Conservation (phyloP, 345 rosid genomes). For the Orychophragmus violaceus region DNA sequence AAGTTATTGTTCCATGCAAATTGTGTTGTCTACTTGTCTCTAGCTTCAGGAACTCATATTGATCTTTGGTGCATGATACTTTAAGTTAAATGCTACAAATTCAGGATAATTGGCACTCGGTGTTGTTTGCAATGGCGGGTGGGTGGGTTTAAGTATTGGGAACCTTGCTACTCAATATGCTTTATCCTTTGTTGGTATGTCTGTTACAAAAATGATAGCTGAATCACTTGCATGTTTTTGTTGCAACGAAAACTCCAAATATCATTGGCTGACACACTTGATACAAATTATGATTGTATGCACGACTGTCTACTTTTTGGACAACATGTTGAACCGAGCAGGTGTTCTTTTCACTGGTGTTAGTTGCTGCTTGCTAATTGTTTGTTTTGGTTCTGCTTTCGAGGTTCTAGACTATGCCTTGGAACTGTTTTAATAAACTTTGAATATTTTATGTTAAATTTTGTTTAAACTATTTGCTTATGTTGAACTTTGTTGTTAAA, state of each 20-base stretch:
- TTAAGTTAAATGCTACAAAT: too few relatives aligned
- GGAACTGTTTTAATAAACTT: too few relatives aligned
- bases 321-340: constrained; percentile 51
- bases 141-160: constrained; percentile 73
- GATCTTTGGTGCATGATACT: too few relatives aligned
- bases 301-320: constrained; percentile 69
- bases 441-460: too few relatives aligned
- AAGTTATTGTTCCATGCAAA: too few relatives aligned
- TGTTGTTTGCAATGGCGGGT: constrained; percentile 74
- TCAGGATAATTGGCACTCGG: constrained; percentile 67
- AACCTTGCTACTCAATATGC: constrained; percentile 72
- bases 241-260: background rate
- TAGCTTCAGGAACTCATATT: too few relatives aligned
- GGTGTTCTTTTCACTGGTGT: constrained; percentile 79
- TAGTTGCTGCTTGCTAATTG: constrained; percentile 64
- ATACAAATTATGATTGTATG: constrained; percentile 32
- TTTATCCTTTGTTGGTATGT: constrained; percentile 75
- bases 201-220: constrained; percentile 68
- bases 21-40: too few relatives aligned
- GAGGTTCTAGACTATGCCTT: too few relatives aligned
- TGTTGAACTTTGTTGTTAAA: too few relatives aligned
- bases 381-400: constrained; percentile 72
- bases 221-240: background rate
- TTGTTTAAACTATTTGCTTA: too few relatives aligned
- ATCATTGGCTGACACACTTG: background rate